Evolutionary conservation across 2,329 filamentous ascomycete genomes (phyloP).

Genomic region (Endoconidiophora laricicola): DNA sequence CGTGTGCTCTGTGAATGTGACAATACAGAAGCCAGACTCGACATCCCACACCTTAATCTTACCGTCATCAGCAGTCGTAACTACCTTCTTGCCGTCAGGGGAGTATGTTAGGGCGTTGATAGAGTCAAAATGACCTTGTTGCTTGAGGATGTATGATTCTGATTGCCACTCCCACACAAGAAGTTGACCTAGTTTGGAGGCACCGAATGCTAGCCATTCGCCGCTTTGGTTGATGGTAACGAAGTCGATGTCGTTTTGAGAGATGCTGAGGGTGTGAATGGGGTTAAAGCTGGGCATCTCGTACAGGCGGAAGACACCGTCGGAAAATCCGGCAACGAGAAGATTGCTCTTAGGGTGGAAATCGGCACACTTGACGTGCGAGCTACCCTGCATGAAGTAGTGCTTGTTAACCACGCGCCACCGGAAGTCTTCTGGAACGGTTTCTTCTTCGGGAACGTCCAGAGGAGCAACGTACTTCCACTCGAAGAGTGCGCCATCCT

Average conservation of each 20-base stretch:
- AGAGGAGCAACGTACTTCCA: slow-evolving; percentile 60
- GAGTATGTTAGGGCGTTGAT: slow-evolving; percentile 91
- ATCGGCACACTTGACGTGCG: slow-evolving; percentile 74
- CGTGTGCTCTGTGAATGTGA: slow-evolving; percentile 94
- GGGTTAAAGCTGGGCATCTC: slow-evolving; percentile 92
- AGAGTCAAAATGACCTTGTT: slow-evolving; percentile 91
- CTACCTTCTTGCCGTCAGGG: slow-evolving; percentile 79
- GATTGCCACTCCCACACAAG: slow-evolving; percentile 99
- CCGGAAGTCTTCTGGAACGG: slow-evolving; percentile 37
- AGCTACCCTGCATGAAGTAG: slow-evolving; percentile 84
- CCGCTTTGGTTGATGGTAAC: slow-evolving; percentile 88
- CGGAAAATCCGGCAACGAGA: slow-evolving; percentile 93
- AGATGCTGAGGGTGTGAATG: slow-evolving; percentile 86
- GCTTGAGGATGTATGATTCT: slow-evolving; percentile 95
- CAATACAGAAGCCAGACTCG: slow-evolving; percentile 89
- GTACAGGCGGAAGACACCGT: slow-evolving; percentile 84
- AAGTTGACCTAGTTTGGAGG: slow-evolving; percentile 87
- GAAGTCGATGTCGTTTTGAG: slow-evolving; percentile 89
- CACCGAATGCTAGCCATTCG: slow-evolving; percentile 94
- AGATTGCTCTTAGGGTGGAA: slow-evolving; percentile 78
- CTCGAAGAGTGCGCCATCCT: slow-evolving; percentile 88
- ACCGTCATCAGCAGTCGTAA: slow-evolving; percentile 89
- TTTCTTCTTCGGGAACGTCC: slow-evolving; percentile 38
- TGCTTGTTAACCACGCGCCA: slow-evolving; percentile 88
- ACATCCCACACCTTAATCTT: slow-evolving; percentile 99